These are phyloP conservation scores for Besnoitia besnoiti DNA, from an alignment of 169 alveolate species.

Conservation along the genomic window DNA sequence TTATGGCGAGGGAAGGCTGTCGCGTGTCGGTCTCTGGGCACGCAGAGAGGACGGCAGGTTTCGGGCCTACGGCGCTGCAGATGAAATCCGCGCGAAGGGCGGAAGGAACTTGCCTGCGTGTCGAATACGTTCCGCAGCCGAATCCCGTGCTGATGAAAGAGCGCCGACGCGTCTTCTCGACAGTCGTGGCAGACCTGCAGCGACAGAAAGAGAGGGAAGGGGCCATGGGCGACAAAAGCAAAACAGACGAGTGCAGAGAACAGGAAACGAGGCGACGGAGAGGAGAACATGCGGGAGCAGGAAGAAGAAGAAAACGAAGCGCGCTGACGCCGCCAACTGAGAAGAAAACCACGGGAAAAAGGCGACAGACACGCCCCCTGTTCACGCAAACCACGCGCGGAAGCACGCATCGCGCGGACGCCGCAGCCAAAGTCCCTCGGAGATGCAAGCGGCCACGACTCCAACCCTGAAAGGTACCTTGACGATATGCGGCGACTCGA, in stretches of 20 bases:
- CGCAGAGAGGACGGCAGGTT: not conserved
- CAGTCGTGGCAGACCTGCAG: conserved; percentile 66
- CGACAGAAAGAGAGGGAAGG: not conserved
- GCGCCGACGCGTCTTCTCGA: conserved; percentile 78
- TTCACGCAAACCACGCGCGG: no score
- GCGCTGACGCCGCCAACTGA: no score
- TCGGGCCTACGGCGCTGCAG: not conserved
- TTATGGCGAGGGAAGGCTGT: not conserved
- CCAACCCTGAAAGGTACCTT: conserved; percentile 18
- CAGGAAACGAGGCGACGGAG: not conserved
- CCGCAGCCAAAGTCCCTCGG: no score
- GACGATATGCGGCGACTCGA: conserved; percentile 43
- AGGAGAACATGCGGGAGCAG: not conserved
- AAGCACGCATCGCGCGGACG: no score
- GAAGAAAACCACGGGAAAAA: no score
- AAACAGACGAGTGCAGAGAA: not conserved
- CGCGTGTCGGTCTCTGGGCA: not conserved
- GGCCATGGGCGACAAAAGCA: no score
- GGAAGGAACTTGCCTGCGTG: conserved; percentile 69
- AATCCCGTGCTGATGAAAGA: conserved; percentile 76
- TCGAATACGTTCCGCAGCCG: conserved; percentile 76
- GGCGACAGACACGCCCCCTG: no score
- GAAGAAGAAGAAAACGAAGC: not conserved
- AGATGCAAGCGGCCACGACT: no score
- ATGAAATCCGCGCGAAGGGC: conserved; percentile 30